Evolutionary conservation across 768 basidiomycete genomes (phyloP).

Genomic region (Lepiota brunneoincarnata): DNA sequence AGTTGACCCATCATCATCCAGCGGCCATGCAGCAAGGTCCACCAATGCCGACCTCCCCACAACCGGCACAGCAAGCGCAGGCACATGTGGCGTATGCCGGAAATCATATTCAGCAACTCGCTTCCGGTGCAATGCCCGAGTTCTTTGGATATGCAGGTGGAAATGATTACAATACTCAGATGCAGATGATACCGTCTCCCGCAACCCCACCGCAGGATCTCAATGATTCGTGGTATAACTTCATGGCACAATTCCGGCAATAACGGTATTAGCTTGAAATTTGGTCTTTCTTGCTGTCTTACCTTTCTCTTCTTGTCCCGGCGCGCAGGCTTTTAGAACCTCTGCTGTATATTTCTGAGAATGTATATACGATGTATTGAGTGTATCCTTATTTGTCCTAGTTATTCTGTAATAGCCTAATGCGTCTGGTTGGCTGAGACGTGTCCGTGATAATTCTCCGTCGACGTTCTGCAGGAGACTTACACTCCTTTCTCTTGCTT

Average conservation of each 20-base stretch:
- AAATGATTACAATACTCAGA: conserved; percentile 19
- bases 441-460: conserved; percentile 3
- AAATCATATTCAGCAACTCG: conserved; percentile 10
- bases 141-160: conserved; percentile 29
- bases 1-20: conserved; percentile 22
- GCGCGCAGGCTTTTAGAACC: not conserved
- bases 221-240: conserved; percentile 46
- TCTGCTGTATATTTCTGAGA: not conserved
- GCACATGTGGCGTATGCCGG: conserved; percentile 5
- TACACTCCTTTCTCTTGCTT: conserved; percentile 4
- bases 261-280: conserved; percentile 15
- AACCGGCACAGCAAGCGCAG: not conserved
- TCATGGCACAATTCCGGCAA: conserved; percentile 43
- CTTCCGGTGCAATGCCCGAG: conserved; percentile 20
- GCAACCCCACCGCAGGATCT: conserved; percentile 30
- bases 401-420: conserved; percentile 18
- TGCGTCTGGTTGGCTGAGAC: conserved; percentile 10
- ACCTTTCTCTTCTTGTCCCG: not conserved
- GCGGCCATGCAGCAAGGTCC: conserved; percentile 12
- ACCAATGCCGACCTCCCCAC: conserved; percentile 2
- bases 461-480: not conserved
- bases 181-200: conserved; percentile 25
- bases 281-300: not conserved
- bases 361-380: conserved; percentile 12
- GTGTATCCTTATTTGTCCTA: conserved; percentile 28